Evolutionary conservation across 2,329 filamentous ascomycete genomes (phyloP).

Genomic region (Sphaerostilbella broomeana): DNA sequence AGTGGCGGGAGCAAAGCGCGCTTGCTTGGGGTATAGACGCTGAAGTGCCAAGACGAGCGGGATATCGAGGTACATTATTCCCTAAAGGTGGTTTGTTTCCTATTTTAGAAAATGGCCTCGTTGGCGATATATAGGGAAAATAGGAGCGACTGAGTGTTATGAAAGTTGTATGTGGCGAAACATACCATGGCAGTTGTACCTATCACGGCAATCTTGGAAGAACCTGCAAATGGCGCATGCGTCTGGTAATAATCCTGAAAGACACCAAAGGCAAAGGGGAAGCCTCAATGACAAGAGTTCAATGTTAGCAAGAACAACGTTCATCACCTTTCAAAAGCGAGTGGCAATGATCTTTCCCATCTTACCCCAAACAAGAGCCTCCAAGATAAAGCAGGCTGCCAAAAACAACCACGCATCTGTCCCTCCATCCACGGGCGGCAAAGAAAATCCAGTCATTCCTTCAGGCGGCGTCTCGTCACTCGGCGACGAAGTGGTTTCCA

Average conservation of each 20-base stretch:
- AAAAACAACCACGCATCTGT: slow-evolving; percentile 31
- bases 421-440: slow-evolving; percentile 27
- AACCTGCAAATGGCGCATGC: slow-evolving; percentile 46
- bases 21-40: slow-evolving; percentile 34
- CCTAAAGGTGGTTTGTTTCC: too few species aligned
- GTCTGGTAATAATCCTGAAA: slow-evolving; percentile 59
- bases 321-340: too few species aligned
- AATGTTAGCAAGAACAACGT: too few species aligned
- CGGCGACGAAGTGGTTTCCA: too few species aligned
- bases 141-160: too few species aligned
- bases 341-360: too few species aligned
- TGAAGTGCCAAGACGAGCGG: slow-evolving; percentile 43
- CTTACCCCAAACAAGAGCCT: slow-evolving; percentile 30
- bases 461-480: not conserved
- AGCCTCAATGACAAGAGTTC: too few species aligned
- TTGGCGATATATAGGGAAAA: too few species aligned
- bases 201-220: slow-evolving; percentile 48
- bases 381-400: slow-evolving; percentile 26
- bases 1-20: slow-evolving; percentile 36
- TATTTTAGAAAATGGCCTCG: too few species aligned
- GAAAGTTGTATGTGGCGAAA: too few species aligned
- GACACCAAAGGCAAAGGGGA: slow-evolving; percentile 58
- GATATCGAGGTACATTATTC: slow-evolving; percentile 49
- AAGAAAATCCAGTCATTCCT: slow-evolving; percentile 15
- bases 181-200: slow-evolving; percentile 51